Evolutionary conservation across 1,284 basidiomycete genomes (phyloP), one percentile per base, ranked within the genome.

Genomic region (Ceratobasidium sp.): DNA sequence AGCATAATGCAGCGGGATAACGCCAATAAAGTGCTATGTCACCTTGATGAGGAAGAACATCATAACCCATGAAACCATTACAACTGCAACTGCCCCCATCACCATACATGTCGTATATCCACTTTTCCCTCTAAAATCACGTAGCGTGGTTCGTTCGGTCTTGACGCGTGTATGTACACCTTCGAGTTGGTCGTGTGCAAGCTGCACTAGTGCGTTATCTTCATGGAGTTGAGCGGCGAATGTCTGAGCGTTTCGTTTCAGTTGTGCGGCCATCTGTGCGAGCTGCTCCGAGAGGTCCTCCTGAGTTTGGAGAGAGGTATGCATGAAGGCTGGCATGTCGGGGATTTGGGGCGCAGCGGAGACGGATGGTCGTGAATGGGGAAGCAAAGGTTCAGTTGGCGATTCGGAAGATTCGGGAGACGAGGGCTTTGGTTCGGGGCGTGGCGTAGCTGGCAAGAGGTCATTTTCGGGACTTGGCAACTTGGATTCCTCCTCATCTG

Each of bases 11-110:
- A 9, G 44, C 15, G 9, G 22, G 15, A 44, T 7, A 62, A 43
- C n/a, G n/a, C 22, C 2, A 8, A 62, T 9, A 22, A 1, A 44
- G 25, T 8, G 34, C 67, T 79, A 85, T 32, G 90, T 90, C 52
- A 94, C 83, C 66, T 92, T 88, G 79, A 95, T 93, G 62, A 94
- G 80, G 70, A 90, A 87, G 79, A 94, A 89, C 87, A 92, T 93
- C 37, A 91, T 74, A 46, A 93, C 82, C 82, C 94, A 94, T 0
- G 91, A 84, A 34, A 91, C 80, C 15, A 88, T 78, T 4, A 92
- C 92, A 4, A 87, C 85, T 9, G 90, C 9, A 17, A 95, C 82
- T 76, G 91, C 89, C 65, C 87, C 85, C 8, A 94, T 80, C 6
- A 89, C 87, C 79, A 94, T 82, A 83, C 93, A 94, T 0, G 92